Evolutionary conservation across 2,329 filamentous ascomycete genomes (phyloP).

Genomic region (Penicillium sp.): DNA sequence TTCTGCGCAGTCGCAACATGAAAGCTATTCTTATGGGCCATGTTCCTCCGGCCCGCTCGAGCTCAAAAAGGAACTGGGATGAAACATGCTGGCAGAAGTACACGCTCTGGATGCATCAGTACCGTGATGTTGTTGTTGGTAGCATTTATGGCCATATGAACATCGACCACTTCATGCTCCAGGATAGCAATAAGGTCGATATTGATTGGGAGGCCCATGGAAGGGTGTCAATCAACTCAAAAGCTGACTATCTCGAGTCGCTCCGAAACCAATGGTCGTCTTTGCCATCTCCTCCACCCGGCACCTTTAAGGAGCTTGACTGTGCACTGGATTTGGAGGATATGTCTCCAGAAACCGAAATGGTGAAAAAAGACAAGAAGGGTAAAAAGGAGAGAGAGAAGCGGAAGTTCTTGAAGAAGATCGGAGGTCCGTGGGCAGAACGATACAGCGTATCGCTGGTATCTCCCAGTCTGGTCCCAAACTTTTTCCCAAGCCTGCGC

Average conservation of each 20-base stretch:
- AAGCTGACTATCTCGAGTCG: constrained; percentile 75
- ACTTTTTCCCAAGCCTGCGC: constrained; percentile 85
- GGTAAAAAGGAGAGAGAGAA: constrained; percentile 54
- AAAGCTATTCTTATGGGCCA: constrained; percentile 95
- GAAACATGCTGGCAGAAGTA: constrained; percentile 99
- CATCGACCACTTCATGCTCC: constrained; percentile 92
- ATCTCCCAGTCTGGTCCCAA: constrained; percentile 84
- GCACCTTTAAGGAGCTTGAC: constrained; percentile 17
- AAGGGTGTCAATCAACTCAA: constrained; percentile 64
- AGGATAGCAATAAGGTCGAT: constrained; percentile 76
- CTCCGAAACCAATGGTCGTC: constrained; percentile 75
- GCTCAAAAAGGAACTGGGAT: constrained; percentile 85
- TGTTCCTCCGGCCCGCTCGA: constrained; percentile 84
- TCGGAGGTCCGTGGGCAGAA: constrained; percentile 80
- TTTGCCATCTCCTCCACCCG: constrained; percentile 58
- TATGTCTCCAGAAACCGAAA: constrained; percentile 4
- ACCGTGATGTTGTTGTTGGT: constrained; percentile 80
- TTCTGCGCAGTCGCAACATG: constrained; percentile 78
- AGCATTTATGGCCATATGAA: constrained; percentile 96
- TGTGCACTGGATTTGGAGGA: constrained; percentile 2
- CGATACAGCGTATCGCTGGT: constrained; percentile 80
- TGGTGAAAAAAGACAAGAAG: constrained; percentile 36
- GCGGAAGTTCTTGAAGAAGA: constrained; percentile 60
- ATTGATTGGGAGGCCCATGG: constrained; percentile 46
- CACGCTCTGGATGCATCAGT: constrained; percentile 83